A percentile compares a stretch with the other conserved stretches of the same genome.
Conservation (phyloP, 306 rosid species). For the Begonia peltatifolia region DNA sequence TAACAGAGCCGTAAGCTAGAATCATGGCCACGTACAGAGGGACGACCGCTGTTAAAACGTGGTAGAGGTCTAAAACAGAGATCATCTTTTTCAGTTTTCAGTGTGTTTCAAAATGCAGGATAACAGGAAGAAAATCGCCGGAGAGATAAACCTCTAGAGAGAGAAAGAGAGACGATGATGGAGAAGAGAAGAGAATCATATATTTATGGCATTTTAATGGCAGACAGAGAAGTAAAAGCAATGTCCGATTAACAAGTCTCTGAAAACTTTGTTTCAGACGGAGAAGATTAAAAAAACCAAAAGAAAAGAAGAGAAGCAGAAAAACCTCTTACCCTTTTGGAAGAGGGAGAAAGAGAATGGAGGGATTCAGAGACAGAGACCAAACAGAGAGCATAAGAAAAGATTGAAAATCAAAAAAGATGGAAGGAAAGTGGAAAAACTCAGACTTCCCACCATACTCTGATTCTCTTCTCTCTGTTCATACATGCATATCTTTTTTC, state of each 20-base stretch:
- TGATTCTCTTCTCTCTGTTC: too few relatives aligned
- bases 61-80: constrained; percentile 46
- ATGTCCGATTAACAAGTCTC: too few relatives aligned
- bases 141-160: neutral
- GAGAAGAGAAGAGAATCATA: neutral
- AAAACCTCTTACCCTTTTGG: too few relatives aligned
- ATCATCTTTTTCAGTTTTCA: constrained; percentile 27
- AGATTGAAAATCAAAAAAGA: too few relatives aligned
- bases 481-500: too few relatives aligned
- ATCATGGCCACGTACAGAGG: constrained; percentile 85
- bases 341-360: too few relatives aligned
- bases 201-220: constrained; percentile 5
- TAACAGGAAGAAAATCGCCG: neutral
- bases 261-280: neutral
- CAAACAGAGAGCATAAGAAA: too few relatives aligned
- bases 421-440: too few relatives aligned
- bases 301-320: too few relatives aligned
- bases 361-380: too few relatives aligned
- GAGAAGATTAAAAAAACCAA: too few relatives aligned
- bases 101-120: neutral
- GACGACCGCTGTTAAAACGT: constrained; percentile 70
- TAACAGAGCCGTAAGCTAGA: constrained; percentile 69
- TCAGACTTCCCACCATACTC: too few relatives aligned
- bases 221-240: neutral
- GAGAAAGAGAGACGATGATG: neutral